Conservation (phyloP, 768 basidiomycete species). For the Dentipellis fragilis region DNA sequence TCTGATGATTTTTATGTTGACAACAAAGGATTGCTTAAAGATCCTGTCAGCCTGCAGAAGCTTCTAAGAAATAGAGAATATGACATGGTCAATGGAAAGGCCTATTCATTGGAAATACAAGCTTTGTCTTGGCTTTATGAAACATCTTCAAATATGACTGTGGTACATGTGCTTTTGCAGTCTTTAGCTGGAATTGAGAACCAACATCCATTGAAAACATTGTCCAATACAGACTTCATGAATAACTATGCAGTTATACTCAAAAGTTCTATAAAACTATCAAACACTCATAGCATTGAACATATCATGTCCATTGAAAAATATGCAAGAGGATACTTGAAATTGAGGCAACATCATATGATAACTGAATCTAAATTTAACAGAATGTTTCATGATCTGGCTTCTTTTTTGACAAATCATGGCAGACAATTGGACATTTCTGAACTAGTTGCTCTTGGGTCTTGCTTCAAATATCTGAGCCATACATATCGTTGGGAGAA, state of each 20-base stretch:
- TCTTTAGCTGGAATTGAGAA: neutral
- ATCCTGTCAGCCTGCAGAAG: neutral
- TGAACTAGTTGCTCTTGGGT: too few species aligned
- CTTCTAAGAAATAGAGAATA: neutral
- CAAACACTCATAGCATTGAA: neutral
- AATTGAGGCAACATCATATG: too few species aligned
- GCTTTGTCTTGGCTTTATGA: neutral
- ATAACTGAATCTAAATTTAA: too few species aligned
- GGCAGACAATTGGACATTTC: too few species aligned
- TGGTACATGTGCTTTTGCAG: neutral
- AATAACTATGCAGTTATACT: neutral
- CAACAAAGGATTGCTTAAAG: neutral
- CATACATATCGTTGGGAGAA: too few species aligned
- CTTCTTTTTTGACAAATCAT: too few species aligned
- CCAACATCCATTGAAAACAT: neutral
- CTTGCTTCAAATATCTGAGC: too few species aligned
- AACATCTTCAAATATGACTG: neutral
- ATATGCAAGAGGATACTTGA: too few species aligned
- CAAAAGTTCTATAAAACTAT: neutral
- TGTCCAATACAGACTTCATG: neutral
- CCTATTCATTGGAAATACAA: neutral
- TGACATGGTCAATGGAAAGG: neutral
- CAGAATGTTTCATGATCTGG: too few species aligned
- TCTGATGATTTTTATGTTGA: neutral
- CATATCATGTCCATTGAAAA: too few species aligned